These are phyloP conservation scores for Fusarium decemcellulare DNA, from an alignment of 2,329 filamentous ascomycete species.

Conservation along the genomic window DNA sequence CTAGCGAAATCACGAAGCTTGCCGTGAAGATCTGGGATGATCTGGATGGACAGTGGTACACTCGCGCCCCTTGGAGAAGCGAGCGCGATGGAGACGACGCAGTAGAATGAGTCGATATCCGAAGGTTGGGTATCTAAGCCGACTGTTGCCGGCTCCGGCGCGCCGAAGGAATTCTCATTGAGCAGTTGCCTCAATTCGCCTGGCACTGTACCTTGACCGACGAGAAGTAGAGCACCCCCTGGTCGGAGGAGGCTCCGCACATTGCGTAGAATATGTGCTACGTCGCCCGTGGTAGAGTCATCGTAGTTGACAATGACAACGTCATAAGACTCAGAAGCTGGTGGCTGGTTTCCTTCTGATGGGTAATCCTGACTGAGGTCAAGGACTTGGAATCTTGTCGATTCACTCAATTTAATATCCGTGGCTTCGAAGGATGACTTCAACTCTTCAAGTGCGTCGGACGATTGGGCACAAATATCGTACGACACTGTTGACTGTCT, in stretches of 20 bases:
- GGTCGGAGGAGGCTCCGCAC: conserved; percentile 4
- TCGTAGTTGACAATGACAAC: conserved; percentile 18
- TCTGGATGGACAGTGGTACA: conserved; percentile 1
- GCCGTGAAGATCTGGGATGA: background rate
- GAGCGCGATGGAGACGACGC: background rate
- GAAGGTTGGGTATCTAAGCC: conserved; percentile 8
- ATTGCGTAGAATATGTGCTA: background rate
- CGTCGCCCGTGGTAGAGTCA: background rate
- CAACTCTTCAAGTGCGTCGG: too few species aligned
- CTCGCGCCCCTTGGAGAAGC: background rate
- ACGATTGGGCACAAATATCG: too few species aligned
- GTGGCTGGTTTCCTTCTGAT: too few species aligned
- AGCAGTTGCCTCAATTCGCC: conserved; percentile 3
- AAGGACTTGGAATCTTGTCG: background rate
- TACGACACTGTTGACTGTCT: too few species aligned
- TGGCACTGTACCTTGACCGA: conserved; percentile 1
- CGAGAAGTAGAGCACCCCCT: background rate
- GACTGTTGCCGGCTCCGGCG: conserved; percentile 23
- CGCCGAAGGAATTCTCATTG: conserved; percentile 9
- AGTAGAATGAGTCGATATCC: conserved; percentile 19
- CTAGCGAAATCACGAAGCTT: conserved; percentile 11
- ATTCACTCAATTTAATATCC: too few species aligned
- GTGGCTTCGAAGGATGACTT: too few species aligned
- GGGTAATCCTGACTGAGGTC: too few species aligned
- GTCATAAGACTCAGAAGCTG: background rate